Evolutionary conservation across 2,329 filamentous ascomycete species (phyloP), one percentile per base, ranked within the genome.

Genomic region (Aspergillus persii): DNA sequence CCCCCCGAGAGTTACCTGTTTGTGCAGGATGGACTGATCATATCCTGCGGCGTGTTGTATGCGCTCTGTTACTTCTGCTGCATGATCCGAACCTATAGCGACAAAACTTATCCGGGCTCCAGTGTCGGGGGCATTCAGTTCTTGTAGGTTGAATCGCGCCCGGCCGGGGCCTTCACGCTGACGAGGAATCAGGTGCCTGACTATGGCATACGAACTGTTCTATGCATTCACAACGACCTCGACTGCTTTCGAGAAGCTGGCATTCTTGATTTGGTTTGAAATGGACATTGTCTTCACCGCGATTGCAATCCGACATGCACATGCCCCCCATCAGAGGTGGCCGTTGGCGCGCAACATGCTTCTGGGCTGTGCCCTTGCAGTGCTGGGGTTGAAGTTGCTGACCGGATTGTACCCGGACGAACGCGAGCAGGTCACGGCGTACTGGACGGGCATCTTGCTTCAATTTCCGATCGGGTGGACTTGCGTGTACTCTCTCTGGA

Each of bases 1-100:
- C 65, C 65, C 1, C 63, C 65, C 6, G 65, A 67, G 51, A 64
- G 63, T 39, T 67, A 66, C 49, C 57, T 67, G 1, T 67, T 59
- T 29, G 56, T 67, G 5, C 63, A 67, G n/a, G 65, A 67, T 56
- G 65, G 65, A 1, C 58, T 67, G 11, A 67, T 66, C 23, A 63
- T 67, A n/a, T 36, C 58, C 47, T 66, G 65, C 36, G 65, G 65
- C 1, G 50, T 64, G 3, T 39, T 67, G 5, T 67, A 67, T 26
- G 62, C 62, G n/a, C 44, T 67, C 7, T 61, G 57, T 7, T 67
- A 67, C 36, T 46, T 61, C 3, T 67, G 66, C 26, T 64, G 56
- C 33, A 63, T 62, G 50, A 50, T 54, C 15, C 57, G 60, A 12
- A 55, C 60, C 4, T 60, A 64, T 27, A 56, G 36, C 26, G 65